Evolutionary conservation across 495 filamentous ascomycete genomes (phyloP).

Genomic region (Podospora pseudopauciseta): DNA sequence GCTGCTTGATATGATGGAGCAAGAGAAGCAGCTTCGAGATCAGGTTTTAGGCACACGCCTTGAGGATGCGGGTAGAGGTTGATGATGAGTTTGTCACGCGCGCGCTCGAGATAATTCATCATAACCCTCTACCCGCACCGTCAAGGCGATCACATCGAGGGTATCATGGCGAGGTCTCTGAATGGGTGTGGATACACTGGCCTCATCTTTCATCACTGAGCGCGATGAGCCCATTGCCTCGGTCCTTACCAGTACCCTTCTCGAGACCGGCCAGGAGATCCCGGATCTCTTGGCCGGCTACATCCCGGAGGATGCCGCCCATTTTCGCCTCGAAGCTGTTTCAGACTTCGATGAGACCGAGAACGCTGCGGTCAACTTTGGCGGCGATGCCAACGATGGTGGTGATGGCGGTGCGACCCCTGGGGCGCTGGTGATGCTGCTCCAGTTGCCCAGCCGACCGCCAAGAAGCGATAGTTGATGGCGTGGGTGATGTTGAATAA

Average conservation of each 20-base stretch:
- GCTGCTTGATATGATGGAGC: too few species aligned
- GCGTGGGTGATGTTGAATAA: neutral
- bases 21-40: too few species aligned
- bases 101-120: too few species aligned
- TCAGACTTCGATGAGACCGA: constrained; percentile 50
- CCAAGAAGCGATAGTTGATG: too few species aligned
- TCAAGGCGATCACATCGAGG: too few species aligned
- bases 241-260: constrained; percentile 70
- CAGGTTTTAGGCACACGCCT: too few species aligned
- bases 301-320: constrained; percentile 50
- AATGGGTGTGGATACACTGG: constrained; percentile 35
- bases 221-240: constrained; percentile 64
- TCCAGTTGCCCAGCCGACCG: neutral
- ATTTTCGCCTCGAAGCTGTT: constrained; percentile 59
- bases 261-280: constrained; percentile 72
- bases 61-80: too few species aligned
- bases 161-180: too few species aligned
- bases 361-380: constrained; percentile 15
- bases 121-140: too few species aligned
- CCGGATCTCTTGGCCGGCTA: constrained; percentile 75
- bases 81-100: too few species aligned
- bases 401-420: constrained; percentile 14
- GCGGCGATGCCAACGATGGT: constrained; percentile 4
- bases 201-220: constrained; percentile 80
- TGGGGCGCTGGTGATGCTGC: constrained; percentile 2